These are phyloP conservation scores for Cryptococcus wingfieldii DNA, from an alignment of 1,284 basidiomycete species.

Conservation along the genomic window DNA sequence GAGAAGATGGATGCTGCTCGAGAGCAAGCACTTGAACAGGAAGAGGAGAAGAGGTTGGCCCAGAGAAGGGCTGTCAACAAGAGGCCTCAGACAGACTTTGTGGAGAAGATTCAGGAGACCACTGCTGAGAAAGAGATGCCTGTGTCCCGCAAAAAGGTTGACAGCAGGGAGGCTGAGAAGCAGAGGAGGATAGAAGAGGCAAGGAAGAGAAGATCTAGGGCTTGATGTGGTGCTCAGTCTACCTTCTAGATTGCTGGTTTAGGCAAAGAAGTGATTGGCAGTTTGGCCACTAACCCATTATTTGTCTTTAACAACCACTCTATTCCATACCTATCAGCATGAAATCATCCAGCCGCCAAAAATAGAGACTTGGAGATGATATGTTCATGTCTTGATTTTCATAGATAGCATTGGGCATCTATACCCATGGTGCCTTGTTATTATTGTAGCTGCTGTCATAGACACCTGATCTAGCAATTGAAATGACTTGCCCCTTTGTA, in stretches of 20 bases:
- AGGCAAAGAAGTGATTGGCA: not conserved
- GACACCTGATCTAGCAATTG: too few relatives aligned
- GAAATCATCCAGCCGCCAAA: too few relatives aligned
- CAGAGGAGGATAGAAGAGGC: constrained; percentile 28
- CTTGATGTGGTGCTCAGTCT: constrained; percentile 1
- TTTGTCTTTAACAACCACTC: too few relatives aligned
- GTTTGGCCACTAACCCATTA: too few relatives aligned
- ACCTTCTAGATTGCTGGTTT: not conserved
- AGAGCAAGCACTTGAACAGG: not conserved
- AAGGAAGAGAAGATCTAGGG: constrained; percentile 20
- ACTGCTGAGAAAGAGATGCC: not conserved
- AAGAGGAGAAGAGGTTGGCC: not conserved
- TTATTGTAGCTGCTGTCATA: too few relatives aligned
- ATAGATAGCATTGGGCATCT: too few relatives aligned
- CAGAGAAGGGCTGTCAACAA: not conserved
- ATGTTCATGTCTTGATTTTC: too few relatives aligned
- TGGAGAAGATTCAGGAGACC: constrained; percentile 12
- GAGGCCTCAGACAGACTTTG: not conserved
- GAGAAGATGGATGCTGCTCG: constrained; percentile 6
- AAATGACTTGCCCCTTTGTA: too few relatives aligned
- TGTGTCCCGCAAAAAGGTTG: not conserved
- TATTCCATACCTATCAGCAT: too few relatives aligned
- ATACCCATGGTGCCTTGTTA: too few relatives aligned
- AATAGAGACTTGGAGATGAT: too few relatives aligned
- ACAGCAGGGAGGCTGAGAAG: constrained; percentile 21